A percentile compares a stretch with the other conserved stretches of the same genome.
Conservation (phyloP, 768 basidiomycete genomes). For the Phlebiopsis flavidoalba region DNA sequence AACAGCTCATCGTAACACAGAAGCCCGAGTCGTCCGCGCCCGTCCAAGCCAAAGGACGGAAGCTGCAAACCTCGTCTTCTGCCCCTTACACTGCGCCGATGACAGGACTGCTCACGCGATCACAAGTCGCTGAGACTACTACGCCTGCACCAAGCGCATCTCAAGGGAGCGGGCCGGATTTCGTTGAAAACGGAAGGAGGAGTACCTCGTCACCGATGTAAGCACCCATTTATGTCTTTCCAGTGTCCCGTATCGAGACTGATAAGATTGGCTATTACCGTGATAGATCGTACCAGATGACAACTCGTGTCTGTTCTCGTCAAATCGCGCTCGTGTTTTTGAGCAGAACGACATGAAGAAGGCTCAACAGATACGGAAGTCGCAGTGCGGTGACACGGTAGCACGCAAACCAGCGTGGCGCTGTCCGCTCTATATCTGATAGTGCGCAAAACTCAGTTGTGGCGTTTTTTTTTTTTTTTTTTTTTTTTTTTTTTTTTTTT, state of each 20-base stretch:
- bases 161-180: slow-evolving; percentile 40
- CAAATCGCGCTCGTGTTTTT: slow-evolving; percentile 81
- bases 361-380: slow-evolving; percentile 64
- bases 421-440: background rate
- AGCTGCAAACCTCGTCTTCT: slow-evolving; percentile 6
- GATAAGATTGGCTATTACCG: background rate
- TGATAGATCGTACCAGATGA: slow-evolving; percentile 88
- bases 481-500: no score
- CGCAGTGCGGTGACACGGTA: slow-evolving; percentile 46
- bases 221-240: slow-evolving; percentile 11
- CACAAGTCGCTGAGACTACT: slow-evolving; percentile 19
- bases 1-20: slow-evolving; percentile 79
- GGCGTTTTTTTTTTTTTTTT: no score
- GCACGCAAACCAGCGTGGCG: background rate
- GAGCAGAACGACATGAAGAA: slow-evolving; percentile 76
- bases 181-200: slow-evolving; percentile 56
- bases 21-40: slow-evolving; percentile 19
- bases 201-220: slow-evolving; percentile 72
- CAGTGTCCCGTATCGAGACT: background rate
- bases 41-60: slow-evolving; percentile 3
- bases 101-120: slow-evolving; percentile 19
- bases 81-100: slow-evolving; percentile 17
- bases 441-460: slow-evolving; percentile 49
- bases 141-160: slow-evolving; percentile 17
- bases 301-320: slow-evolving; percentile 92